Base-by-base conservation (phyloP, 148 eudicot species). In the Cornus controversa region DNA sequence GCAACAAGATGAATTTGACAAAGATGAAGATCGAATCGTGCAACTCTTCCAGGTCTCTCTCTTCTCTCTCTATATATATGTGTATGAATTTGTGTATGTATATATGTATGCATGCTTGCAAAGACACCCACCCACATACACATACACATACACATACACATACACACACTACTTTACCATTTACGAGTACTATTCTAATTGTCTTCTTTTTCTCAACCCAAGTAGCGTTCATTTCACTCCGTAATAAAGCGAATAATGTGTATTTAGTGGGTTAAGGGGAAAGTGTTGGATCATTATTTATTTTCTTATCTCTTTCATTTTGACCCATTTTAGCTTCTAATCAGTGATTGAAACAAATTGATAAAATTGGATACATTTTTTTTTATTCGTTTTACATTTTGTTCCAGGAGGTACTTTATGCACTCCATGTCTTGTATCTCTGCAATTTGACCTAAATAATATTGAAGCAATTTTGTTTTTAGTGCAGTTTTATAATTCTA, bases 31-130 rank as follows among this genome's bases (percentile, higher is more conserved):
- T 71, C 81, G 87, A 13, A 75, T 91, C 29, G 89, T 90, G 71
- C 86, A 64, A 54, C 84, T 90, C 77, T 93, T 93, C 77, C 83
- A 91, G 94, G 98, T 93, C 70, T 24, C 14, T 57, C 65, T 27
- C 66, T 31, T 66, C 42, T 63, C 31, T 67, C 42, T 70, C 77
- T n/a, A 8, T 66, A 2, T 23, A 3, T 9, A 11, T 18, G 8
- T 31, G 0, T 45, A 25, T 60, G 5, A 22, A 60, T 22, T 4
- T 60, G 5, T 60, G 18, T 26, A 6, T 67, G 0, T 60, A 4
- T 22, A 9, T 60, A 22, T 60, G 57, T 26, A 10, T 67, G 24
- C 0, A 18, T 60, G 24, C 24, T 0, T 58, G 23, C 63, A 57
- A 13, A 16, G n/a, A 16, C 63, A 50, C 5, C n/a, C n/a, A n/a